Conservation (phyloP, 192 early-diverging fungal species). For the Fimicolochytrium jonesii region DNA sequence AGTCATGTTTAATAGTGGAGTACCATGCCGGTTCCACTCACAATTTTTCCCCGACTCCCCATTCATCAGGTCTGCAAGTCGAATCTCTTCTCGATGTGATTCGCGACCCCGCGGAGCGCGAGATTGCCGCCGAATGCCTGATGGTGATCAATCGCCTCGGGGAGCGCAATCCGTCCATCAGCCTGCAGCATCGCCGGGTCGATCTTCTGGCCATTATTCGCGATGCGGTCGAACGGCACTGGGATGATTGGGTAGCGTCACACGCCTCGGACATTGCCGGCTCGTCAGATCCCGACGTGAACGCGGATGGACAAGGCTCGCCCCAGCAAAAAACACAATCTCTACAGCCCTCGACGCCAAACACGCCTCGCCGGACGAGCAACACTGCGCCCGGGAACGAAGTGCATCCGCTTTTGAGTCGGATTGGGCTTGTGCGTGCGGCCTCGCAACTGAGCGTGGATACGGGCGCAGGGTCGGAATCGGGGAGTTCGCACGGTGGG, state of each 20-base stretch:
- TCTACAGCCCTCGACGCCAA: background rate
- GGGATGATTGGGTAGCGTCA: conserved; percentile 63
- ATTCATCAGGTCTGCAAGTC: conserved; percentile 59
- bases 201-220: conserved; percentile 61
- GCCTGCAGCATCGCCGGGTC: conserved; percentile 36
- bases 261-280: conserved; percentile 16
- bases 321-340: background rate
- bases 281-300: no score
- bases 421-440: background rate
- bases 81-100: conserved; percentile 72
- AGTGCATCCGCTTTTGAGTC: background rate
- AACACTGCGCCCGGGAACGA: background rate
- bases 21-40: no score
- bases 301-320: no score
- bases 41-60: no score
- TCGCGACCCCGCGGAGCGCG: conserved; percentile 74
- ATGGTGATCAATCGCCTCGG: conserved; percentile 63
- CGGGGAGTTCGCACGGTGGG: no score
- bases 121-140: conserved; percentile 69
- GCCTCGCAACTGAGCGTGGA: conserved; percentile 1
- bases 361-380: background rate
- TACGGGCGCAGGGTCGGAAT: background rate
- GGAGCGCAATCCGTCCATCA: conserved; percentile 60
- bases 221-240: conserved; percentile 64
- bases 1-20: no score